phyloP scores from a whole-genome alignment of 805 yeast genomes.

The Saturnispora besseyi region DNA sequence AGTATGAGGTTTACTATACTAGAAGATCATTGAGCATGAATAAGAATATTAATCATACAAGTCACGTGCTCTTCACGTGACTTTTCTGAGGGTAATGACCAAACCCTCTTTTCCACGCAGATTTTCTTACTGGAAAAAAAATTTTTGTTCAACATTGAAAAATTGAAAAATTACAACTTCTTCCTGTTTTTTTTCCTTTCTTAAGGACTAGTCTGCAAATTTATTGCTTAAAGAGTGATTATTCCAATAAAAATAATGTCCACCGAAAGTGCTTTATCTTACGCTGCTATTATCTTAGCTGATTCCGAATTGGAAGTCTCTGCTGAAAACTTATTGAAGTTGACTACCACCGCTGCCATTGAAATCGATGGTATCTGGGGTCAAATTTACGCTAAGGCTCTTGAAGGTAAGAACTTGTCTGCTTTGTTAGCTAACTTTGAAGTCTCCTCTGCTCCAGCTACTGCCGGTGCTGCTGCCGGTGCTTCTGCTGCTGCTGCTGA shows the following conservation, averaged over 20 bases:
- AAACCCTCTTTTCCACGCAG: slow-evolving; percentile 1
- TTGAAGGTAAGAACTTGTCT: slow-evolving; percentile 69
- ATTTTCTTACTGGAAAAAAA: background rate
- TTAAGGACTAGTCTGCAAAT: slow-evolving; percentile 35
- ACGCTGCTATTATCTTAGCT: slow-evolving; percentile 97
- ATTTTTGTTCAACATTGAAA: background rate
- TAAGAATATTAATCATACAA: too few species aligned
- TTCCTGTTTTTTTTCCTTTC: background rate
- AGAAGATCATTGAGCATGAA: too few species aligned
- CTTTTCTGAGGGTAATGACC: background rate
- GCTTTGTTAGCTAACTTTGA: slow-evolving; percentile 53
- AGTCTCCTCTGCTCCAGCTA: slow-evolving; percentile 43
- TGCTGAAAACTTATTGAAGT: slow-evolving; percentile 64
- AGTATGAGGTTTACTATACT: too few species aligned
- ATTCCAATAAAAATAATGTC: slow-evolving; percentile 50
- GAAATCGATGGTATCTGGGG: slow-evolving; percentile 74
- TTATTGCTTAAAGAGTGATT: slow-evolving; percentile 35
- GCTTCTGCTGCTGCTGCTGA: slow-evolving; percentile 38
- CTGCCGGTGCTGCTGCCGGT: slow-evolving; percentile 39
- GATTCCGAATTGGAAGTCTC: slow-evolving; percentile 94
- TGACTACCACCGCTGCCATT: slow-evolving; percentile 72
- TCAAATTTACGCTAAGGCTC: slow-evolving; percentile 73
- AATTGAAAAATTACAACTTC: background rate
- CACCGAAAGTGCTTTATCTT: slow-evolving; percentile 84
- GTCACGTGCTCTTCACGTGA: slow-evolving; percentile 5